Percentiles rank a stretch among this genome's conserved stretches.
phyloP scores from a whole-genome alignment of 768 basidiomycete species.

The Tubosaeta brunneosetosa region DNA sequence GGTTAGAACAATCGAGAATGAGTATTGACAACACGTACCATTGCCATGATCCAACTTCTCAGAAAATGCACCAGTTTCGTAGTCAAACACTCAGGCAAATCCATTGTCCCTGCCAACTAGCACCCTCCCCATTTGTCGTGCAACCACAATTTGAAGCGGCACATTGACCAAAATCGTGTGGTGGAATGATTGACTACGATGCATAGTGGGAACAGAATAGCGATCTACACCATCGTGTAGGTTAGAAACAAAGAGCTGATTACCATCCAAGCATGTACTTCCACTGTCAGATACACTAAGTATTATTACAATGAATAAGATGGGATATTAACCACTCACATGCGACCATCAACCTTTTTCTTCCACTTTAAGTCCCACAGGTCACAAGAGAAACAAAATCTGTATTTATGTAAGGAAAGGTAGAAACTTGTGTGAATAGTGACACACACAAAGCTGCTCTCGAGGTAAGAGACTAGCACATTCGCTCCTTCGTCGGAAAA shows the following conservation, averaged over 20 bases:
- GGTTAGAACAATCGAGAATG: too few relatives aligned
- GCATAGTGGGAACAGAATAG: conserved; percentile 1
- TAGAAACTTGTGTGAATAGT: too few relatives aligned
- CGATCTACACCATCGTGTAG: conserved; percentile 3
- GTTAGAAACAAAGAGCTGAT: conserved; percentile 7
- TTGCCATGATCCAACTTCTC: conserved; percentile 3
- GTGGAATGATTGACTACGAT: background rate
- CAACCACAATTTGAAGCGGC: conserved; percentile 5
- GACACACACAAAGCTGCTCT: background rate
- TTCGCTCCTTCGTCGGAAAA: background rate
- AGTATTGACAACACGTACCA: too few relatives aligned
- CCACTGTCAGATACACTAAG: background rate
- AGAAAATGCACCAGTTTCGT: background rate
- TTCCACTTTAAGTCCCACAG: conserved; percentile 8
- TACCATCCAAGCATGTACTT: background rate
- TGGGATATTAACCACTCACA: background rate
- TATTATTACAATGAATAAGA: too few relatives aligned
- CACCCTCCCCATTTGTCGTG: background rate
- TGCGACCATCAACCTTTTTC: background rate
- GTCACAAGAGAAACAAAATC: background rate
- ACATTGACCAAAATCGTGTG: conserved; percentile 5
- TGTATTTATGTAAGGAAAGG: background rate
- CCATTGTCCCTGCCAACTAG: conserved; percentile 10
- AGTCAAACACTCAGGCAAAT: conserved; percentile 1
- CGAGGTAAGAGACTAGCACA: background rate